These are phyloP conservation scores for Triticum dicoccoides DNA, from an alignment of 176 grass and related monocot species.

Conservation along the genomic window DNA sequence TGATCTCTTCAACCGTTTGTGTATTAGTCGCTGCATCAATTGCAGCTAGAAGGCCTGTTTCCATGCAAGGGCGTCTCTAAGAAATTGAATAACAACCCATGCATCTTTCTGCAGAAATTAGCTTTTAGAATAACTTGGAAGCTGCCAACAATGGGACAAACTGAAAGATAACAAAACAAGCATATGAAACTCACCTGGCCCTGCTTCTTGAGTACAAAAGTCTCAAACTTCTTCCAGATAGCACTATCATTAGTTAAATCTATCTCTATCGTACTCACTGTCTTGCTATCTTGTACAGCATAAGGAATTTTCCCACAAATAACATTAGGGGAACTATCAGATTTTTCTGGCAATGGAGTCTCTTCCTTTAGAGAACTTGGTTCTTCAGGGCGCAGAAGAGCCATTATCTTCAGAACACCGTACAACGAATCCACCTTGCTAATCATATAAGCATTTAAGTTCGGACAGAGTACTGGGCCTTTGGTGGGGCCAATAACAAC, in stretches of 20 bases:
- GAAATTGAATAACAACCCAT: constrained; percentile 14
- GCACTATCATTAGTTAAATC: background rate
- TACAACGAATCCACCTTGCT: too few relatives aligned
- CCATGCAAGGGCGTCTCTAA: constrained; percentile 21
- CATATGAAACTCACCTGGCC: constrained; percentile 37
- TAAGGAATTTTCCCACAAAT: background rate
- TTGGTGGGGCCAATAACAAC: too few relatives aligned
- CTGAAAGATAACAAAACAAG: background rate
- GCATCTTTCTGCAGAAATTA: constrained; percentile 36
- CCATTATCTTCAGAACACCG: too few relatives aligned
- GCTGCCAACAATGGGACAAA: background rate
- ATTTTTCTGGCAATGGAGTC: background rate
- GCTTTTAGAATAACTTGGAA: background rate
- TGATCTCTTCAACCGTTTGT: constrained; percentile 21
- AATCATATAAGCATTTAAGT: too few relatives aligned
- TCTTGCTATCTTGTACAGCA: background rate
- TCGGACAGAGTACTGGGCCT: too few relatives aligned
- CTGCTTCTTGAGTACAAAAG: constrained; percentile 24
- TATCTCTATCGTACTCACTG: background rate
- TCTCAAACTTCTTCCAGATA: constrained; percentile 32
- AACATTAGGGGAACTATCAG: background rate
- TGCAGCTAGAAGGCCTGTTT: background rate
- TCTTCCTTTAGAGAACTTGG: background rate
- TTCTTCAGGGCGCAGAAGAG: too few relatives aligned
- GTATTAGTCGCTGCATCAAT: background rate